Base-by-base conservation (phyloP, 2,329 filamentous ascomycete genomes). In the Elsinoe fawcettii region DNA sequence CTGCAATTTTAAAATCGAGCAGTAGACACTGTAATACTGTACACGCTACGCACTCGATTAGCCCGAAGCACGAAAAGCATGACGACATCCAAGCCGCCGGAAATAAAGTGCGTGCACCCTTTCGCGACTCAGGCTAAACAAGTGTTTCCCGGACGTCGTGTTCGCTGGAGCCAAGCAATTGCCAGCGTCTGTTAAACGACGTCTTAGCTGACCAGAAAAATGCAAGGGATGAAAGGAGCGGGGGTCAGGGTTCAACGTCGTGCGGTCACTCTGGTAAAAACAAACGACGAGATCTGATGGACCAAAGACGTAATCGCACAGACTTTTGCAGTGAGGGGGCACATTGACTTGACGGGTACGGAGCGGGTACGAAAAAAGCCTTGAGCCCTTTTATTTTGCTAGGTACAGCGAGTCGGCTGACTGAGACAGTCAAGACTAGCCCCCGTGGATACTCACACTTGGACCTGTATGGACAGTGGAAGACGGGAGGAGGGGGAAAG, bases 181-280 rank as follows among this genome's bases (percentile, higher is more conserved):
- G 16, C 39, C 16, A 20, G 44, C 14, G 43, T 6, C 30, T 6
- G 22, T 49, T 49, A 49, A 49, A 49, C 44, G 44, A 49, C 25
- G 20, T 25, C 18, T 25, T 30, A 53, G 49, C 49, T 36, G 32
- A 36, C 27, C 49, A 53, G 27, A 36, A 27, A 36, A 37, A 53
- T 23, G 49, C 49, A 53, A 53, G 49, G 49, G 30, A 53, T 37
- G 18, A 51, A 25, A 51, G 46, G 46, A 36, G 46, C 25, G 46
- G 46, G 46, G 46, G 46, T 34, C 49, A 53, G 49, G 49, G 49
- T 53, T 53, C 32, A 53, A 53, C 49, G 49, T 53, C 49, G 34
- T 37, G 34, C 14, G 34, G 14, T n/a, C 27, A 20, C 18, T 16
- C 34, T 53, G 49, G 49, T 30, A 39, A 53, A 53, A 53, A 53